Conservation (phyloP, 495 filamentous ascomycete species). For the Cercophora sp. region DNA sequence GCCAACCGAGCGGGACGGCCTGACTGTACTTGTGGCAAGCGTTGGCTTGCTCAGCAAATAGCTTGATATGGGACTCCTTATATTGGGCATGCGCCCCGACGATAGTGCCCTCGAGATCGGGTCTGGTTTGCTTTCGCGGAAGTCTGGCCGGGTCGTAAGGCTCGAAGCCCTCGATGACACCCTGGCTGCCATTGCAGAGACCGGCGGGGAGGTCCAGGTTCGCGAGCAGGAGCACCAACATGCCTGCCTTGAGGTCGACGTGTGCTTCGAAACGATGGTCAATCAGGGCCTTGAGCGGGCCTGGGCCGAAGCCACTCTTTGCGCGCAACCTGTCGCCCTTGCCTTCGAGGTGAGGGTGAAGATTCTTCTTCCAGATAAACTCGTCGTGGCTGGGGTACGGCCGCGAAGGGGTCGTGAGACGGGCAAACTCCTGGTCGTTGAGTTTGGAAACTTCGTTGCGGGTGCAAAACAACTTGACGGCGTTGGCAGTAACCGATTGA, state of each 20-base stretch:
- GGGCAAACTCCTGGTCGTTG: slow-evolving; percentile 36
- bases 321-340: slow-evolving; percentile 58
- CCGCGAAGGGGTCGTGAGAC: slow-evolving; percentile 28
- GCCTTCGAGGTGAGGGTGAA: slow-evolving; percentile 60
- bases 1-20: slow-evolving; percentile 48
- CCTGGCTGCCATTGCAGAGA: slow-evolving; percentile 88
- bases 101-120: slow-evolving; percentile 15
- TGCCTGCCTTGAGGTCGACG: slow-evolving; percentile 75
- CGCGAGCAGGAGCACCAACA: slow-evolving; percentile 91
- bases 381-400: slow-evolving; percentile 73
- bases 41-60: no score
- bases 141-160: slow-evolving; percentile 55
- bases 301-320: no score
- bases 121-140: slow-evolving; percentile 13
- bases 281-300: slow-evolving; percentile 57
- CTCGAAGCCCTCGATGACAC: slow-evolving; percentile 75
- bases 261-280: slow-evolving; percentile 50
- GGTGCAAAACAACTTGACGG: slow-evolving; percentile 45
- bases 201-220: slow-evolving; percentile 71
- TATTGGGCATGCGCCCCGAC: slow-evolving; percentile 41
- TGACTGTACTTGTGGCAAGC: not conserved
- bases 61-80: slow-evolving; percentile 27
- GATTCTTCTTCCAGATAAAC: slow-evolving; percentile 50
- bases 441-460: slow-evolving; percentile 35
- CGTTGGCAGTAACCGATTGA: slow-evolving; percentile 36